These are phyloP conservation scores for Pachysolen tannophilus DNA, from an alignment of 805 yeast genomes.

Conservation along the genomic window DNA sequence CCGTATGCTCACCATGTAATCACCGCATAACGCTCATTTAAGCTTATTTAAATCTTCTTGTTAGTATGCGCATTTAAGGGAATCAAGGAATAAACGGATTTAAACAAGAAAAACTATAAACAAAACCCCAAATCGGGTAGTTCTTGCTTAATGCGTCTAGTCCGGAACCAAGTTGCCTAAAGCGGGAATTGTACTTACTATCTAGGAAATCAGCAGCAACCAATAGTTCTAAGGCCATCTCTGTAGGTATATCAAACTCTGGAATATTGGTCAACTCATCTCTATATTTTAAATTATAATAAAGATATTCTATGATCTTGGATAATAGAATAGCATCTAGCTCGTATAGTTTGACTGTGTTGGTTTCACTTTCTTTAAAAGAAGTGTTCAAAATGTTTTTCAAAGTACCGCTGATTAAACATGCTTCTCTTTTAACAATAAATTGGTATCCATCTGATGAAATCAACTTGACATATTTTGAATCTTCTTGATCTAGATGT, in stretches of 20 bases:
- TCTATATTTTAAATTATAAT: constrained; percentile 64
- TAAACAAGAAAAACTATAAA: no score
- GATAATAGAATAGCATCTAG: constrained; percentile 67
- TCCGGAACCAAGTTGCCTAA: no score
- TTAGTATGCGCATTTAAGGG: no score
- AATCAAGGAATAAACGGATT: no score
- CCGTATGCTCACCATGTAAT: no score
- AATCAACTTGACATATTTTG: constrained; percentile 50
- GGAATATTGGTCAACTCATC: constrained; percentile 64
- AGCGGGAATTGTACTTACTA: no score
- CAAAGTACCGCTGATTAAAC: constrained; percentile 61
- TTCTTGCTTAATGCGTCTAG: no score
- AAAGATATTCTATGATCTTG: constrained; percentile 78
- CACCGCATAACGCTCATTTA: no score
- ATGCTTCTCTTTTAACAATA: constrained; percentile 63
- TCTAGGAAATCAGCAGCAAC: constrained; percentile 92
- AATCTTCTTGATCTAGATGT: no score
- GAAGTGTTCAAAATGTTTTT: constrained; percentile 47
- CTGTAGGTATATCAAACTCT: constrained; percentile 88
- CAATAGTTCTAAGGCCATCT: constrained; percentile 81
- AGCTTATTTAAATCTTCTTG: no score
- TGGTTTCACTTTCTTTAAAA: constrained; percentile 54
- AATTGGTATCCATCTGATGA: constrained; percentile 67
- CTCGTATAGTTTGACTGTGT: constrained; percentile 45
- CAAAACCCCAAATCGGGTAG: no score